Base-by-base conservation (phyloP, 2,329 filamentous ascomycete genomes). In the Periconia macrospinosa region DNA sequence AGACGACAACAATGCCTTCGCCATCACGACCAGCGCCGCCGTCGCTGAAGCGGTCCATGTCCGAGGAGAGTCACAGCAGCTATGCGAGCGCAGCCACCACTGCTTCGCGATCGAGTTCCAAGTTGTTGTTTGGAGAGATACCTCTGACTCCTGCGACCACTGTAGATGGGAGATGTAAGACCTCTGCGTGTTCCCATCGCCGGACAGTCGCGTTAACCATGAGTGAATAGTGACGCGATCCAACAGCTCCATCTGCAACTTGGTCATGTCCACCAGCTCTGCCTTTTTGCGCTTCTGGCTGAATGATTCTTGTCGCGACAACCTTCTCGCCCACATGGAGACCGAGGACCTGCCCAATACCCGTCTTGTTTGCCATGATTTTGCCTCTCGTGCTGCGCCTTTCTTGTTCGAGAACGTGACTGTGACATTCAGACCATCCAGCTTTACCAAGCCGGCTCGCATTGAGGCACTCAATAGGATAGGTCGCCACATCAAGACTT, bases 381-480 rank as follows among this genome's bases (percentile, higher is more conserved):
- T 86, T 75, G 87, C 86, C 71, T 85, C 87, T 61, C 79, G 89
- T 61, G 81, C 88, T 67, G 90, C 88, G 62, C 86, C 84, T 68
- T 78, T 80, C 52, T 81, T 91, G 65, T 92, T 92, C 77, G 76
- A 84, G 60, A 82, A 87, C 73, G 80, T 88, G 69, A 81, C 84
- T 67, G 74, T 91, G 68, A 89, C 84, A 63, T 92, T 92, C 76
- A 84, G 84, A 30, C 79, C 90, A 47, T 88, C 82, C 66, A 87
- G 87, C 53, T 92, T 96, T 70, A 92, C 89, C 48, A 87, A 86
- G 63, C 84, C 87, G 33, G 83, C 85, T 58, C 84, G 89, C 47
- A 80, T 94, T 61, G 85, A 88, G 55, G 90, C 91, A 20, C 80
- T 96, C 53, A 83, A 86, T 55, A 83, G 89, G 56, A 86, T 96